Conservation (phyloP, 768 basidiomycete species). For the Tulasnella sp. region DNA sequence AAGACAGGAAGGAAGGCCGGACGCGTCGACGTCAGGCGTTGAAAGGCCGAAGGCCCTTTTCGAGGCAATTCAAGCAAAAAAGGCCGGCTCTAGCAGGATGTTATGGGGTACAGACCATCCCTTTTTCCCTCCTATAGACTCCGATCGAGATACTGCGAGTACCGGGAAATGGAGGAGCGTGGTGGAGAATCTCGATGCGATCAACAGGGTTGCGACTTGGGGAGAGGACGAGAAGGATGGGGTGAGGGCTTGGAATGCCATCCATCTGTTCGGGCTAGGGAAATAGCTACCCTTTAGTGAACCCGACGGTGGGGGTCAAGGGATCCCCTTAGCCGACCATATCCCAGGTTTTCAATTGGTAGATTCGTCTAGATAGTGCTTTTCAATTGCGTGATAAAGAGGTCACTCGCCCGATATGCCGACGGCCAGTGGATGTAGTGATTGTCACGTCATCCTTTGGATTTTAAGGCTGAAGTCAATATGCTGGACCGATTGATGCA, state of each 20-base stretch:
- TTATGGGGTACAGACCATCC: slow-evolving; percentile 84
- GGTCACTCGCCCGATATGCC: too few relatives aligned
- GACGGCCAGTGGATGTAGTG: background rate
- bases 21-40: too few relatives aligned
- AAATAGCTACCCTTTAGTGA: background rate
- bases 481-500: slow-evolving; percentile 86
- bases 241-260: slow-evolving; percentile 61
- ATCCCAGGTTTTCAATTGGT: slow-evolving; percentile 28
- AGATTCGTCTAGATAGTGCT: slow-evolving; percentile 18
- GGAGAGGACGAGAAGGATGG: slow-evolving; percentile 43
- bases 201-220: slow-evolving; percentile 53
- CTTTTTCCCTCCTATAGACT: slow-evolving; percentile 71
- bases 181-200: slow-evolving; percentile 72
- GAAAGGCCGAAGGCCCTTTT: slow-evolving; percentile 35
- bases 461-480: slow-evolving; percentile 97
- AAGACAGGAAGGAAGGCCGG: too few relatives aligned
- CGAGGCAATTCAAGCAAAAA: background rate
- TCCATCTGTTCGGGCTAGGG: slow-evolving; percentile 49
- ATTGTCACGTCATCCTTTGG: slow-evolving; percentile 23
- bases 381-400: background rate
- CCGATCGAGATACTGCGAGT: slow-evolving; percentile 26
- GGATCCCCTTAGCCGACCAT: background rate
- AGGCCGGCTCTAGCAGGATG: slow-evolving; percentile 17
- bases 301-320: background rate
- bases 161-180: slow-evolving; percentile 74